phyloP scores from a whole-genome alignment of 2,329 filamentous ascomycete genomes.

The Fusarium neocosmosporiellum region DNA sequence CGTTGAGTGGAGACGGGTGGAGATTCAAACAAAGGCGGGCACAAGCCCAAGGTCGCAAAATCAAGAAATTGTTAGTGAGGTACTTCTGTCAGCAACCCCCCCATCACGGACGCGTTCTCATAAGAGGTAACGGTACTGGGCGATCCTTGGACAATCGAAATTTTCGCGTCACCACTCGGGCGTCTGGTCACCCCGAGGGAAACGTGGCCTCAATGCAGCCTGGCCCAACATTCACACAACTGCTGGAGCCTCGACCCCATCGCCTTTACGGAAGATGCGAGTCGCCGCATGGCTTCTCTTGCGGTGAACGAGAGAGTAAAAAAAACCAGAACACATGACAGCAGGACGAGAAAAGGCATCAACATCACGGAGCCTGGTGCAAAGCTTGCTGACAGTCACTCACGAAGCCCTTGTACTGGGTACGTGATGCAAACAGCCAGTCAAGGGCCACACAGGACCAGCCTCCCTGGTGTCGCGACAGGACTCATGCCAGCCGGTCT shows the following conservation, averaged over 20 bases:
- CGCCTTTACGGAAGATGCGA: not conserved
- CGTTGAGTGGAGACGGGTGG: conserved; percentile 20
- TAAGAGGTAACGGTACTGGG: conserved; percentile 44
- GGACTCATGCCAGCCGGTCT: conserved; percentile 31
- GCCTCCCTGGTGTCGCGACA: conserved; percentile 40
- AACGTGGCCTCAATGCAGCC: conserved; percentile 34
- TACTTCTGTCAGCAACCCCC: conserved; percentile 45
- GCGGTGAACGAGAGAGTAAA: not conserved
- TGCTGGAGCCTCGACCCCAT: not conserved
- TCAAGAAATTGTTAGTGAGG: conserved; percentile 53
- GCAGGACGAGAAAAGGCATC: not conserved
- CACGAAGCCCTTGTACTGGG: conserved; percentile 30
- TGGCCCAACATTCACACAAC: not conserved
- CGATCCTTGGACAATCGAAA: conserved; percentile 46
- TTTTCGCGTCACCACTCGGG: conserved; percentile 46
- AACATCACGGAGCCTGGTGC: conserved; percentile 25
- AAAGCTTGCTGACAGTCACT: conserved; percentile 6
- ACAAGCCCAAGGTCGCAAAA: conserved; percentile 13
- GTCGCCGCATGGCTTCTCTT: not conserved
- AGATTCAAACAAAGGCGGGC: conserved; percentile 17
- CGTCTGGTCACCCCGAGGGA: conserved; percentile 26
- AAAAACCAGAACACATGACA: not conserved
- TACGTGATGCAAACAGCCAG: conserved; percentile 45
- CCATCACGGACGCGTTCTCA: conserved; percentile 38
- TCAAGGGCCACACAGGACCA: conserved; percentile 48